Evolutionary conservation across 768 basidiomycete genomes (phyloP).

Genomic region (Lentinula detonsa): DNA sequence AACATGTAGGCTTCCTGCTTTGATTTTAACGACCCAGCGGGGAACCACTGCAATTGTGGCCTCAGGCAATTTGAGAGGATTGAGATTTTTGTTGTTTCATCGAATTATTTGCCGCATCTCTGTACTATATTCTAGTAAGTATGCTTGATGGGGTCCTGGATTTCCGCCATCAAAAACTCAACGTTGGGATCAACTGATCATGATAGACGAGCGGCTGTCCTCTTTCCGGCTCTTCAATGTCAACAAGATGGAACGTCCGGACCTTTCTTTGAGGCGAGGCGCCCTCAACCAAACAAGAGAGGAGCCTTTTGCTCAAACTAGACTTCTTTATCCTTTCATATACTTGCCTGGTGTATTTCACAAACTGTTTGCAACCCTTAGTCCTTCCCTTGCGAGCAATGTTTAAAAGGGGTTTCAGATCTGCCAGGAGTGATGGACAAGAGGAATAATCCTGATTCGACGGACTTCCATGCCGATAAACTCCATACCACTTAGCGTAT

Average conservation of each 20-base stretch:
- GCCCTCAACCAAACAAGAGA: constrained; percentile 37
- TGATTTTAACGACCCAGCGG: no score
- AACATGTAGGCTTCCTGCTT: no score
- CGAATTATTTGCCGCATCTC: no score
- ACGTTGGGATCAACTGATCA: no score
- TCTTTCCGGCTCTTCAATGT: neutral
- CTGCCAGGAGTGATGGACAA: constrained; percentile 36
- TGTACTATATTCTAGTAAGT: no score
- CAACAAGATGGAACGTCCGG: neutral
- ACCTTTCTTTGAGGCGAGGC: constrained; percentile 30
- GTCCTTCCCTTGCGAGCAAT: neutral
- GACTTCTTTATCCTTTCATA: constrained; percentile 69
- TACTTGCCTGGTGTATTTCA: constrained; percentile 69
- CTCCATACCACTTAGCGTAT: no score
- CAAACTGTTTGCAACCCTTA: constrained; percentile 40
- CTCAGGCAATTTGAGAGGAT: no score
- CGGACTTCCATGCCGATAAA: constrained; percentile 97
- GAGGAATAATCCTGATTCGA: constrained; percentile 82
- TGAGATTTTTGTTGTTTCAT: no score
- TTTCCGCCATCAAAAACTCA: no score
- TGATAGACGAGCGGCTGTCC: neutral
- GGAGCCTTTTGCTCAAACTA: constrained; percentile 48
- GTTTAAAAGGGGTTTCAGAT: constrained; percentile 27
- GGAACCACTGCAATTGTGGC: no score
- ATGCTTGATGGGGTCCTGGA: no score